Evolutionary conservation across 306 rosid species (phyloP), one percentile per base, ranked within the genome.

Genomic region (Cotoneaster glaucophyllus): DNA sequence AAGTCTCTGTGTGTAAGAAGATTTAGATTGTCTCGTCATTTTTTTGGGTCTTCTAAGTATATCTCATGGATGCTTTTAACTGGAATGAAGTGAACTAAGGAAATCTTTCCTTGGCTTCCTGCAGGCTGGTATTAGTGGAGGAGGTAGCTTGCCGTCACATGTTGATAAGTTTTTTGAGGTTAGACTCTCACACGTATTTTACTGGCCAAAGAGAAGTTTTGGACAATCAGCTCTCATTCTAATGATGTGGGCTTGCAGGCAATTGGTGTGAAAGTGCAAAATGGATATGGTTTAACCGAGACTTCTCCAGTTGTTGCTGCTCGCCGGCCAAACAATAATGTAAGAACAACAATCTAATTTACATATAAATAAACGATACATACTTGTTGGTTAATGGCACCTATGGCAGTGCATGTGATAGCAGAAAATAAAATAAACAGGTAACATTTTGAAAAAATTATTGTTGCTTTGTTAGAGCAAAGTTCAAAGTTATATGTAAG

Each of bases 61-160:
- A 52, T 74, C 31, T 54, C 58, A 63, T 81, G 25, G 32, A 58
- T 59, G 67, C 43, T 54, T 44, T 74, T 54, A 64, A 67, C 83
- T 81, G 32, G 53, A 48, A 56, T 34, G 53, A 26, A 85, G 70
- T 70, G 56, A n/a, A n/a, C 25, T 84, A 80, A 64, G 43, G 13
- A 32, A 21, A 71, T 21, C 45, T 81, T 67, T 72, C 14, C 79
- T 63, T 88, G 77, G 76, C 76, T 58, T 58, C 66, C 15, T 88
- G 88, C 89, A 94, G 98, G 98, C 96, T 78, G 96, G 96, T 80
- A 4, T 95, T 80, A 92, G 97, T 71, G 98, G 98, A 77, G 98
- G 98, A 58, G 96, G 96, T 65, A 92, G 92, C 85, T 89, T 95
- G 67, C 87, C 98, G 24, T 69, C 84, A 73, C 92, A 95, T 54